Base-by-base conservation (phyloP, 257 asterid genomes). In the Ophiorrhiza pumila region DNA sequence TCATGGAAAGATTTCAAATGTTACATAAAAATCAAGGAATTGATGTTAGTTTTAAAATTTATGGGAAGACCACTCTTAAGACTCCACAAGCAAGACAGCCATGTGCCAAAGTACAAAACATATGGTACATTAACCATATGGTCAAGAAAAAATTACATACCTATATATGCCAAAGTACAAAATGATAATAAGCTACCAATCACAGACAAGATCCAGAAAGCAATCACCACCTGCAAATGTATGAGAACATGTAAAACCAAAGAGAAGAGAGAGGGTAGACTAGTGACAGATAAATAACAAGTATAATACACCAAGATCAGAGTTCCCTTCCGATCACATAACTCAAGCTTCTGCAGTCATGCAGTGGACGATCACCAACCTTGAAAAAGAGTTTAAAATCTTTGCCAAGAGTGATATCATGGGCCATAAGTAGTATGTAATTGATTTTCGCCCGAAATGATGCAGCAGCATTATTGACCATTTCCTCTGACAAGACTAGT, bases 341-440 rank as follows among this genome's bases (percentile, higher is more conserved):
- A 55, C 20, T n/a, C 17, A 56, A 32, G 65, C 47, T 58, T 61
- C 25, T 43, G 39, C 41, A 45, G 35, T 69, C 47, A 72, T 47
- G 65, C 56, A 77, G 59, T 50, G 27, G 59, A 68, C 37, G 22
- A 67, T 13, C 27, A 81, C 89, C 76, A 74, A 91, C 99, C 99
- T 85, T 89, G 85, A 94, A 87, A 77, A 94, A 94, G 76, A 91
- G 93, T 76, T 86, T 84, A 83, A 94, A 94, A 81, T 94, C 99
- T 82, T 90, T 94, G 79, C 97, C 99, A 53, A 90, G 93, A 76
- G 97, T 86, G 76, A 94, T 90, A 84, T 94, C 98, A 78, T 94
- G 98, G 74, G 99, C 98, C 99, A 94, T 87, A 79, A 91, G 96
- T 76, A 94, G 89, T 92, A 90, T 76, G 79, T 86, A 92, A 80